These are phyloP conservation scores for Trichoderma atroviride DNA, from an alignment of 2,329 filamentous ascomycete species.

Conservation along the genomic window DNA sequence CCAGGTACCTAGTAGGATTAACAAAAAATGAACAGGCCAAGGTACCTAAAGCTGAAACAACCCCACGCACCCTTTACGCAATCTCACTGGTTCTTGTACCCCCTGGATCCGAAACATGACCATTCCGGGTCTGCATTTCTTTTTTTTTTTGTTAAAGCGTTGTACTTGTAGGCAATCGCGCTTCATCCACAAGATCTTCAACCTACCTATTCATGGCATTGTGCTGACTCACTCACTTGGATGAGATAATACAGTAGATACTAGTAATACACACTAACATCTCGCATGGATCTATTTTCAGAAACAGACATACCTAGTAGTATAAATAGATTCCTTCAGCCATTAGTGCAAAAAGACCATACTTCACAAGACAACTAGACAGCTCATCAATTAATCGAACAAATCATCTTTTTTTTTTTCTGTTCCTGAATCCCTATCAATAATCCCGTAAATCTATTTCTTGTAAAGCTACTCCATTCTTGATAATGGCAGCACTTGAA, in stretches of 20 bases:
- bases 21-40: background rate
- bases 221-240: background rate
- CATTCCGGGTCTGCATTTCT: background rate
- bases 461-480: background rate
- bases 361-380: background rate
- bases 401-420: conserved; percentile 14
- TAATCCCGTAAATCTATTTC: conserved; percentile 19
- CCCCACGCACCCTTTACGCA: conserved; percentile 7
- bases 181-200: background rate
- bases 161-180: background rate
- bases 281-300: background rate
- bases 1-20: background rate
- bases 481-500: background rate
- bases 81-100: conserved; percentile 8
- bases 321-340: background rate
- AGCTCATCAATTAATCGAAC: background rate
- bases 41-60: conserved; percentile 9
- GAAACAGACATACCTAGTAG: background rate
- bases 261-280: background rate
- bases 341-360: background rate
- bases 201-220: background rate
- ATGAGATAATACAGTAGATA: background rate
- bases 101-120: conserved; percentile 21
- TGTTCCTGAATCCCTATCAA: conserved; percentile 8
- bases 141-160: background rate